phyloP scores from a whole-genome alignment of 1,284 basidiomycete genomes.

The Puccinia coronata region DNA sequence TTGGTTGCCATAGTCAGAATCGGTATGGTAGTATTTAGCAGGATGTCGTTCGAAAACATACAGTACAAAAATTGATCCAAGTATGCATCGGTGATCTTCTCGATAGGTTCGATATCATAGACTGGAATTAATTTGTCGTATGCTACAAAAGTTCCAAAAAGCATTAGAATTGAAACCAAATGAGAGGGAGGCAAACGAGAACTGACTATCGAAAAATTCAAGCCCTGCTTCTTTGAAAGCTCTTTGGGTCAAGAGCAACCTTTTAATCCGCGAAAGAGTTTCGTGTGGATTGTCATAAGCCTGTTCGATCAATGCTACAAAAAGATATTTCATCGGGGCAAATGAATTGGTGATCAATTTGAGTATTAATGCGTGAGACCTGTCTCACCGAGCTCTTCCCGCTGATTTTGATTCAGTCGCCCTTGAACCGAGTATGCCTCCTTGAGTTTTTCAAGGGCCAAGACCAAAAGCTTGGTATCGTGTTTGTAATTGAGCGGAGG shows the following conservation, averaged over 20 bases:
- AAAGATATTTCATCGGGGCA: not conserved
- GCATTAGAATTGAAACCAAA: not conserved
- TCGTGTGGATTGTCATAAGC: constrained; percentile 79
- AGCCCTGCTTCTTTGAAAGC: constrained; percentile 98
- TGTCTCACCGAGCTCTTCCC: constrained; percentile 69
- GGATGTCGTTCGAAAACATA: constrained; percentile 69
- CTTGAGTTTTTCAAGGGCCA: constrained; percentile 93
- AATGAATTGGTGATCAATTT: not conserved
- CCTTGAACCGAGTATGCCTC: constrained; percentile 98
- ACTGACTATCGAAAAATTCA: constrained; percentile 62
- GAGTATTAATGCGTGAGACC: not conserved
- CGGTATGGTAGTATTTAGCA: not conserved
- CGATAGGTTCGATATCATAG: constrained; percentile 96
- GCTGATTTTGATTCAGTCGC: constrained; percentile 90
- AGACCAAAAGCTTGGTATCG: constrained; percentile 90
- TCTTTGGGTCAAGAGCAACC: constrained; percentile 86
- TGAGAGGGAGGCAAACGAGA: not conserved
- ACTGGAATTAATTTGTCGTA: constrained; percentile 94
- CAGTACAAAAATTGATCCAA: constrained; percentile 66
- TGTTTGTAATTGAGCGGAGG: constrained; percentile 97
- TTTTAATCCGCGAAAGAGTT: constrained; percentile 89
- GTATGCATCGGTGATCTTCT: constrained; percentile 91
- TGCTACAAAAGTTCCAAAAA: constrained; percentile 60
- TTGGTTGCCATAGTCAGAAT: not conserved
- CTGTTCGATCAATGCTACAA: constrained; percentile 87